phyloP scores from a whole-genome alignment of 1,284 basidiomycete genomes.

The Cystobasidiaceae sp. region DNA sequence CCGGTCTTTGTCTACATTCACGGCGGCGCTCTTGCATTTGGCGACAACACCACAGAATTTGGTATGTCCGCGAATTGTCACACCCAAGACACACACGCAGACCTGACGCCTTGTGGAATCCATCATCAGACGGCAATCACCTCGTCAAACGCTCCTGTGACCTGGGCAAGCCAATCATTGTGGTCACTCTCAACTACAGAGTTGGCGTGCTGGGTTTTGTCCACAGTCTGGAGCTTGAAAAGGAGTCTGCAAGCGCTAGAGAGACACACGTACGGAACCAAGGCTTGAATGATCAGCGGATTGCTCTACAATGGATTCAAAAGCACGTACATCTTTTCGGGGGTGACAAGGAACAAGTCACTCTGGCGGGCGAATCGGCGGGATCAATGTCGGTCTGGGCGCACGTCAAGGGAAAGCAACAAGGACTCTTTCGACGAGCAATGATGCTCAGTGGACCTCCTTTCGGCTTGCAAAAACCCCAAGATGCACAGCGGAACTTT shows the following conservation, averaged over 20 bases:
- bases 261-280: neutral
- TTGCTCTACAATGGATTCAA: conserved; percentile 21
- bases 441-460: neutral
- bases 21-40: neutral
- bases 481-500: neutral
- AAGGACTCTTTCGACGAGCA: neutral
- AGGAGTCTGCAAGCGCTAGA: neutral
- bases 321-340: conserved; percentile 10
- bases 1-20: conserved; percentile 16
- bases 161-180: neutral
- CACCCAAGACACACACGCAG: neutral
- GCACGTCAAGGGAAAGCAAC: neutral
- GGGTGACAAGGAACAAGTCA: conserved; percentile 7
- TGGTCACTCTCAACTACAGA: neutral
- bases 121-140: neutral
- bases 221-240: neutral
- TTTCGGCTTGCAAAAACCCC: neutral
- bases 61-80: neutral
- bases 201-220: neutral
- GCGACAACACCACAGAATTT: neutral
- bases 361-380: neutral
- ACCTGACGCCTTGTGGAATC: neutral
- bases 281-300: conserved; percentile 3
- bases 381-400: neutral
- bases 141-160: neutral